Evolutionary conservation across 352 stramenopile species (phyloP).

Genomic region (Phytophthora cajani): DNA sequence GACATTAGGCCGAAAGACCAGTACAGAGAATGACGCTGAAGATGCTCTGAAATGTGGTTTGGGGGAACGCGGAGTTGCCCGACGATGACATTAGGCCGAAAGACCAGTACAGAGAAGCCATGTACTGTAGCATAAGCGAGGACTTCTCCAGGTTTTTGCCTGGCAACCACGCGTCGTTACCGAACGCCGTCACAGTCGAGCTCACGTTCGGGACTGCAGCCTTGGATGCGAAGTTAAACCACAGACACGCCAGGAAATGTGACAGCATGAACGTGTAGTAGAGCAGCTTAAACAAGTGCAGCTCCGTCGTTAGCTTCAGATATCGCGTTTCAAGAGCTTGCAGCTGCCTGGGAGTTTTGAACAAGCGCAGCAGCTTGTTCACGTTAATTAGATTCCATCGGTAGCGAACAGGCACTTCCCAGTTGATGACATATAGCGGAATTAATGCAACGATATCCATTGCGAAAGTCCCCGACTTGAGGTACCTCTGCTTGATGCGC

Average conservation of each 20-base stretch:
- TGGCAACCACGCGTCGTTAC: constrained; percentile 39
- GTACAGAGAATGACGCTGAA: constrained; percentile 60
- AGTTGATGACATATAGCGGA: constrained; percentile 57
- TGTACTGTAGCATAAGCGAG: constrained; percentile 47
- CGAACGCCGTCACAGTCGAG: constrained; percentile 24
- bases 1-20: constrained; percentile 70
- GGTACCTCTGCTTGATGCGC: constrained; percentile 44
- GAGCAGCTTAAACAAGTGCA: constrained; percentile 65
- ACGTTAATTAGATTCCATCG: constrained; percentile 63
- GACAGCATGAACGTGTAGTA: constrained; percentile 68
- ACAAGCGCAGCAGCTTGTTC: constrained; percentile 59
- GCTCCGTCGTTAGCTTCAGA: constrained; percentile 53
- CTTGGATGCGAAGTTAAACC: constrained; percentile 53
- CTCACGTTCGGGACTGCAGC: background rate
- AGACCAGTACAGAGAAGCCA: constrained; percentile 62
- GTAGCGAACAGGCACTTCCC: constrained; percentile 4
- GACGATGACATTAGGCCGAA: constrained; percentile 66
- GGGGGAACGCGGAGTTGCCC: constrained; percentile 46
- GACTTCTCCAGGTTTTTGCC: constrained; percentile 28
- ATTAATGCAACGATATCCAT: constrained; percentile 55
- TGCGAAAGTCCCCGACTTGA: constrained; percentile 45
- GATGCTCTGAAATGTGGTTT: constrained; percentile 46
- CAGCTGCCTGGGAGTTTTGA: constrained; percentile 58
- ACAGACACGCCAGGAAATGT: constrained; percentile 58
- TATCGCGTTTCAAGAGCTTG: constrained; percentile 58